Evolutionary conservation across 1,284 basidiomycete species (phyloP), one percentile per base, ranked within the genome.

Genomic region (Marasmius sp.): DNA sequence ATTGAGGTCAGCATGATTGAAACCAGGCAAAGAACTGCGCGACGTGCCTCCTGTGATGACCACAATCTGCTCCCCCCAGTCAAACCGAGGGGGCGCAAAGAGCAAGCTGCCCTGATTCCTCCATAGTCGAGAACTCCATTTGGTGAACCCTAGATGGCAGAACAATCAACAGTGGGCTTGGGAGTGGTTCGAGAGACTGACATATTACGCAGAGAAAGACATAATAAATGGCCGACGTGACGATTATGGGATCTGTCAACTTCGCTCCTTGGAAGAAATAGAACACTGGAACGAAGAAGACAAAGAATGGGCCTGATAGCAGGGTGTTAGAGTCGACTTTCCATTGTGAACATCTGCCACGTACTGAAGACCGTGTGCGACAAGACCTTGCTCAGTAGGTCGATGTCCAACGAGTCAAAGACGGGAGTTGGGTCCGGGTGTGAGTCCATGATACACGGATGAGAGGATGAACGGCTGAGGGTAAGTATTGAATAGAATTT

Each of bases 41-140:
- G 43, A 67, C 84, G 58, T 61, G 93, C 94, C 95, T 64, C 95
- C 95, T 10, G 95, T 97, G 59, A 98, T 81, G 33, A 97, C 79
- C 3, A 97, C 88, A 63, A 95, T 85, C 74, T 97, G 92, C 52
- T 93, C 87, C 39, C 84, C 84, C 94, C 94, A 96, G 68, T 92
- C 86, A 41, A 94, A 73, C 47, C 77, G 81, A 12, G 75, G 71
- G 1, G 88, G 86, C 3, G 82, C 79, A 64, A 85, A 86, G 20
- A 92, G 70, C 53, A 88, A 70, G 66, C 79, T 87, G 20, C 83
- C 84, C 70, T 89, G 88, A 70, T 93, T 94, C 61, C 90, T 81
- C 70, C 92, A 92, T 58, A 92, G 67, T 53, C 78, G 79, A 11
- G 92, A 92, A 64, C 81, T 79, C 85, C 91, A 91, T 68, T 81